Evolutionary conservation across 805 yeast genomes (phyloP).

Genomic region (Nakazawaea siamensis): DNA sequence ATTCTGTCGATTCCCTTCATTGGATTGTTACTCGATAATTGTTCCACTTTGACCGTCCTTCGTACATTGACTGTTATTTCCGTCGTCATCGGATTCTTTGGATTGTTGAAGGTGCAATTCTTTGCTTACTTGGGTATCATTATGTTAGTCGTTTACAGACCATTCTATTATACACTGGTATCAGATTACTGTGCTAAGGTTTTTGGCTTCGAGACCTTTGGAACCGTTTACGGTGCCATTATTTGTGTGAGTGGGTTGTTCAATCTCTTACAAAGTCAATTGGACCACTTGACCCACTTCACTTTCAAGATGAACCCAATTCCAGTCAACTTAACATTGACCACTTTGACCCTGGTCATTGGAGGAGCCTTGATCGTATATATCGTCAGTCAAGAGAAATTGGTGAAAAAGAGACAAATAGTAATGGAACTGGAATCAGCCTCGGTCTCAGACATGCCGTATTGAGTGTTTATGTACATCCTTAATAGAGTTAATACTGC

Average conservation of each 20-base stretch:
- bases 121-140: conserved; percentile 64
- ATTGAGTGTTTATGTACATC: conserved; percentile 12
- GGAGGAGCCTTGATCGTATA: conserved; percentile 36
- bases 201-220: conserved; percentile 88
- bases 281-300: conserved; percentile 68
- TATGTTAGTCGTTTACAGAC: conserved; percentile 74
- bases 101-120: conserved; percentile 40
- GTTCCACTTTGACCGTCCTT: conserved; percentile 53
- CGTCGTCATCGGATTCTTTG: conserved; percentile 59
- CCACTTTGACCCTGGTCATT: conserved; percentile 43
- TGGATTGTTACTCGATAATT: conserved; percentile 70
- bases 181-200: conserved; percentile 90
- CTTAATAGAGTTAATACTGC: no score
- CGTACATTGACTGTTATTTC: conserved; percentile 46
- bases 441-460: conserved; percentile 36
- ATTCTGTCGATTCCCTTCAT: conserved; percentile 79
- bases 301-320: conserved; percentile 66
- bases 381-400: conserved; percentile 32
- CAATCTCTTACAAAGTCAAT: conserved; percentile 60
- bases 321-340: conserved; percentile 60
- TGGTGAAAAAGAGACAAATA: conserved; percentile 40
- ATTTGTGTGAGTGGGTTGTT: conserved; percentile 78
- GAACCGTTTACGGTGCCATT: conserved; percentile 82
- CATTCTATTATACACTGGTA: conserved; percentile 87
- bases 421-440: conserved; percentile 62